phyloP scores from a whole-genome alignment of 2,329 filamentous ascomycete genomes.

The Achaetomium macrosporum region DNA sequence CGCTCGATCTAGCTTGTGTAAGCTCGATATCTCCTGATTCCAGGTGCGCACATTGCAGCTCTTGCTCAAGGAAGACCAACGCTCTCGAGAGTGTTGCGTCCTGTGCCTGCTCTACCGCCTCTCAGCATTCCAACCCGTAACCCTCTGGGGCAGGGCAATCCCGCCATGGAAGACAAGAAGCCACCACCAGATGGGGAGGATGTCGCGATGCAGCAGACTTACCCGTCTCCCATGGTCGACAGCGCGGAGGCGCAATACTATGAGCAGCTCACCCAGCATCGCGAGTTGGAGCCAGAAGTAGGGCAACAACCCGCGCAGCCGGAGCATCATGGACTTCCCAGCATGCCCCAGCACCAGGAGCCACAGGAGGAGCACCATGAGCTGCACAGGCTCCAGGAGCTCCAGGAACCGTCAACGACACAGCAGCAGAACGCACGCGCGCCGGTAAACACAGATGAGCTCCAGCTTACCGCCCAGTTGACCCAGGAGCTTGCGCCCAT shows the following conservation, averaged over 20 bases:
- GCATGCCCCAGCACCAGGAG: slow-evolving; percentile 14
- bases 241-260: slow-evolving; percentile 42
- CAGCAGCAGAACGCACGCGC: slow-evolving; percentile 41
- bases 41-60: too few species aligned
- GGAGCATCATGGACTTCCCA: slow-evolving; percentile 25
- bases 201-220: slow-evolving; percentile 34
- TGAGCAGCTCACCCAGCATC: slow-evolving; percentile 32
- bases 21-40: too few species aligned
- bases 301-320: slow-evolving; percentile 20
- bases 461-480: slow-evolving; percentile 53
- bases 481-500: slow-evolving; percentile 49
- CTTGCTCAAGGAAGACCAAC: too few species aligned
- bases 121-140: too few species aligned
- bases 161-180: slow-evolving; percentile 30
- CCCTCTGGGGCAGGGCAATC: not conserved
- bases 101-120: too few species aligned
- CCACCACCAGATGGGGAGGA: slow-evolving; percentile 33
- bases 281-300: slow-evolving; percentile 19
- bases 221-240: slow-evolving; percentile 43
- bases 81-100: too few species aligned
- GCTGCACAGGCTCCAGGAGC: slow-evolving; percentile 24
- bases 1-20: too few species aligned
- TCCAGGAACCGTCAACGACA: slow-evolving; percentile 33
- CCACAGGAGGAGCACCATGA: slow-evolving; percentile 22
- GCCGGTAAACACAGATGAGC: slow-evolving; percentile 45